phyloP scores from a whole-genome alignment of 345 rosid species.

The Angophora floribunda region DNA sequence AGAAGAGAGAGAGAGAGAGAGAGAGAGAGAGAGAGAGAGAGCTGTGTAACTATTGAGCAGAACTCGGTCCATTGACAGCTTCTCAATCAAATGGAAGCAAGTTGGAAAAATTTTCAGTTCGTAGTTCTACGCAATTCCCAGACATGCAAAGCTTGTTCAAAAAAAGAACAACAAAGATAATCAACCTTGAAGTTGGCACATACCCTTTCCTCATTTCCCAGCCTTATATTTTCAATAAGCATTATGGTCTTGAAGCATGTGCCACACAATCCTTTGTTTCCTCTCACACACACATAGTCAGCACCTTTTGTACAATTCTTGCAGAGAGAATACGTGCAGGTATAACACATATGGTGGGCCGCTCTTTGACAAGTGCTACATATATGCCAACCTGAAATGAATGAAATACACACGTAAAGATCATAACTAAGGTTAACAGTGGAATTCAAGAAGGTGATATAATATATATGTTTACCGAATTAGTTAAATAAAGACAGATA shows the following conservation, averaged over 20 bases:
- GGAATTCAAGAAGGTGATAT: neutral
- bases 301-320: conserved; percentile 85
- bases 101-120: neutral
- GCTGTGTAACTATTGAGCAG: neutral
- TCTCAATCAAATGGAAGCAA: neutral
- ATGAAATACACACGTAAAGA: neutral
- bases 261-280: conserved; percentile 88
- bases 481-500: neutral
- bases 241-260: conserved; percentile 75
- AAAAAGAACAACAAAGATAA: neutral
- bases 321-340: conserved; percentile 93
- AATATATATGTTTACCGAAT: neutral
- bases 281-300: conserved; percentile 72
- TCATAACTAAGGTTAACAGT: neutral
- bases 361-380: conserved; percentile 80
- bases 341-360: conserved; percentile 87
- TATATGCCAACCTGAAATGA: conserved; percentile 87
- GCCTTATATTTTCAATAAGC: conserved; percentile 69
- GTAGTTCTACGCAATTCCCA: neutral
- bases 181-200: neutral
- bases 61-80: neutral
- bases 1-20: neutral
- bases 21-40: neutral
- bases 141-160: neutral
- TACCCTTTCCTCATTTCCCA: conserved; percentile 59